Conservation (phyloP, 2,329 filamentous ascomycete genomes). For the Exophiala oligosperma region DNA sequence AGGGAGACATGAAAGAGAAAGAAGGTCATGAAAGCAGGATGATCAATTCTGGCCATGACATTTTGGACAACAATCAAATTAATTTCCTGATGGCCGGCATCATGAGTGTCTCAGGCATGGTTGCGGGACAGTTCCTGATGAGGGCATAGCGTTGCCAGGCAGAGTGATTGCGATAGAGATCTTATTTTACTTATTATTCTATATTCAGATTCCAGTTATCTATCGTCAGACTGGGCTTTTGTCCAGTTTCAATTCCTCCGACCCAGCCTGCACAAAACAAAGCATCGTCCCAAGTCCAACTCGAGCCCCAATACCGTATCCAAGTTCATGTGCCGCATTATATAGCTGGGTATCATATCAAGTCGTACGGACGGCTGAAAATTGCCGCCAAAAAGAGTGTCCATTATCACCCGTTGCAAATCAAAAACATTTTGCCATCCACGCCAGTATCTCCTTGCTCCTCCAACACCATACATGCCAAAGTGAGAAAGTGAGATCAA, state of each 20-base stretch:
- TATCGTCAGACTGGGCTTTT: too few relatives aligned
- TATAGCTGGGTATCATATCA: too few relatives aligned
- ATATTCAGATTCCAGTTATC: too few relatives aligned
- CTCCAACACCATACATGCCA: not conserved
- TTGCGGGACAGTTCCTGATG: conserved; percentile 40
- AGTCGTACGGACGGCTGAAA: too few relatives aligned
- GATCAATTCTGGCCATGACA: conserved; percentile 66
- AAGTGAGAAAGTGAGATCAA: not conserved
- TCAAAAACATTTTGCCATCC: not conserved
- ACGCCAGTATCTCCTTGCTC: not conserved
- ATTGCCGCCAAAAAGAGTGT: not conserved
- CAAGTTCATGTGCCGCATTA: too few relatives aligned
- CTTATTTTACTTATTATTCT: not conserved
- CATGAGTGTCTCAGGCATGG: conserved; percentile 80
- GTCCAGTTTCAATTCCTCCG: too few relatives aligned
- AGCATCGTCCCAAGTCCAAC: too few relatives aligned
- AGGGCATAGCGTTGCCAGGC: not conserved
- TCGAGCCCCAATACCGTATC: too few relatives aligned
- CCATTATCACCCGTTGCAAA: not conserved
- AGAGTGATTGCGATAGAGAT: not conserved
- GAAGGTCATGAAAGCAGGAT: conserved; percentile 56
- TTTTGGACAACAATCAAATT: conserved; percentile 93
- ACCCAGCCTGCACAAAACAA: too few relatives aligned
- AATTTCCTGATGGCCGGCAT: conserved; percentile 86
- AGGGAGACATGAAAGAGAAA: conserved; percentile 2